Conservation (phyloP, 2,329 filamentous ascomycete species). For the Aspergillus puulaauensis region DNA sequence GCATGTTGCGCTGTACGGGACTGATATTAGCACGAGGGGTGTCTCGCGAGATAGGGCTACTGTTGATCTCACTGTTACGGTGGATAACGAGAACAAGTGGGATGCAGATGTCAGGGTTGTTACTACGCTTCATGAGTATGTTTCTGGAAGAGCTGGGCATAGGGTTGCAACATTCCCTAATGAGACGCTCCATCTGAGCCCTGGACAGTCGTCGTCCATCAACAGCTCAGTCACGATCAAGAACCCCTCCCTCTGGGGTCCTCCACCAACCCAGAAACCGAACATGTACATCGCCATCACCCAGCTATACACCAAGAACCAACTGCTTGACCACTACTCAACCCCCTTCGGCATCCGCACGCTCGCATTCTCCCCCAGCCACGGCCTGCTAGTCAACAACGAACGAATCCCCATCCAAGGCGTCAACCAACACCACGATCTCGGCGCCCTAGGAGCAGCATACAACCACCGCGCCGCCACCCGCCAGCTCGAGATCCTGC, state of each 20-base stretch:
- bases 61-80: background rate
- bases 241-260: background rate
- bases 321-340: background rate
- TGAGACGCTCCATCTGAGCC: background rate
- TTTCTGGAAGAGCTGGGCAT: background rate
- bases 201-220: no score
- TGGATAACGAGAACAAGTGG: background rate
- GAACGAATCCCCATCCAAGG: background rate
- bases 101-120: background rate
- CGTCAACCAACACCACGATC: slow-evolving; percentile 8
- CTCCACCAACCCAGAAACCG: background rate
- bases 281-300: background rate
- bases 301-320: background rate
- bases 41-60: background rate
- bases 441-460: background rate
- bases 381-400: background rate
- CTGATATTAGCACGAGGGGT: background rate
- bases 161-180: background rate
- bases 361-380: background rate
- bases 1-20: slow-evolving; percentile 3
- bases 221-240: background rate
- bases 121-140: background rate
- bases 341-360: background rate
- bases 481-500: slow-evolving; percentile 3
- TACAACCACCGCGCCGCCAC: background rate